These are phyloP conservation scores for Orbilia quercus DNA, from an alignment of 2,329 filamentous ascomycete species.

Conservation along the genomic window DNA sequence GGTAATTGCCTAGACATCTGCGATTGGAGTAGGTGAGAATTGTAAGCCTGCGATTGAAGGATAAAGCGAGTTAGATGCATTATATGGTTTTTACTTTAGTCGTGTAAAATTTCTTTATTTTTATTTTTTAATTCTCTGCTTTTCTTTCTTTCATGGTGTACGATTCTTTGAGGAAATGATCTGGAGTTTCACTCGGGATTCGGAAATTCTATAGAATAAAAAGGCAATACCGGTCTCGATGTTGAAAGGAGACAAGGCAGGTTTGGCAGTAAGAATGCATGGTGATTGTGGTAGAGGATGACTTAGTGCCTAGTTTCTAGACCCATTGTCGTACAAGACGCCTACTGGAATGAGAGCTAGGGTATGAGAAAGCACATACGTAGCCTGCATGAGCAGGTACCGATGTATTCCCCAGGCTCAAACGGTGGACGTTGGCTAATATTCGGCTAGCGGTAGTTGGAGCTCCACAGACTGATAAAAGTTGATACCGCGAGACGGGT, in stretches of 20 bases:
- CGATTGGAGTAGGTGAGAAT: slow-evolving; percentile 54
- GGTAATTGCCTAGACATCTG: slow-evolving; percentile 59
- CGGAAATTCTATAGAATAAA: too few relatives aligned
- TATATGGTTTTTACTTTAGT: neutral
- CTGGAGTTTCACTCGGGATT: too few relatives aligned
- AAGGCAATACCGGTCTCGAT: too few relatives aligned
- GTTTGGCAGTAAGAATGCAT: too few relatives aligned
- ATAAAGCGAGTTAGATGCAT: slow-evolving; percentile 8
- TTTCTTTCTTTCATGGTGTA: neutral
- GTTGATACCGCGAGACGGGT: too few relatives aligned
- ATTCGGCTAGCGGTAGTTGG: neutral
- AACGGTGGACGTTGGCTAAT: neutral
- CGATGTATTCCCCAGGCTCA: neutral
- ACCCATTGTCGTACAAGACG: slow-evolving; percentile 12
- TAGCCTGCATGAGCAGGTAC: slow-evolving; percentile 6
- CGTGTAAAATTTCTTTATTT: slow-evolving; percentile 2
- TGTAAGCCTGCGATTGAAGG: slow-evolving; percentile 41
- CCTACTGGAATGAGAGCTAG: slow-evolving; percentile 3
- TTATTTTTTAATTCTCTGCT: too few relatives aligned
- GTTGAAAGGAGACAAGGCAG: slow-evolving; percentile 9
- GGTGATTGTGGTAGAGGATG: too few relatives aligned
- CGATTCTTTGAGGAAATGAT: too few relatives aligned
- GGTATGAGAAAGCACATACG: slow-evolving; percentile 1
- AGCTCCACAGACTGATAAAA: too few relatives aligned
- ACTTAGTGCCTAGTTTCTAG: slow-evolving; percentile 23